A percentile compares a stretch with the other conserved stretches of the same genome.
These are phyloP conservation scores for Penicillium sp. DNA, from an alignment of 2,329 filamentous ascomycete genomes.

Conservation along the genomic window DNA sequence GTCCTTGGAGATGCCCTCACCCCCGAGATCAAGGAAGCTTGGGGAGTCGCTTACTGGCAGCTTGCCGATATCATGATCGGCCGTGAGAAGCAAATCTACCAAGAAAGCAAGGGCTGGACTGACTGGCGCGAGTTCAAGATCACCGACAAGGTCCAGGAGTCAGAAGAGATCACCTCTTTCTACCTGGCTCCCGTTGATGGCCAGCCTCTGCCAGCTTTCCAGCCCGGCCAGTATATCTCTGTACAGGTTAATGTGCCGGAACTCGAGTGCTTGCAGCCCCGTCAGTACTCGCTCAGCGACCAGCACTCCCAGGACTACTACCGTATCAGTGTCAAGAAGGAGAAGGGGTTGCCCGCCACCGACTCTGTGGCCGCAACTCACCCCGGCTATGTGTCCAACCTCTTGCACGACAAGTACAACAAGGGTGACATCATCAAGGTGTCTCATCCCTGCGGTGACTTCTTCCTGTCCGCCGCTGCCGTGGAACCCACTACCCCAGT, in stretches of 20 bases:
- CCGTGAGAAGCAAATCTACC: slow-evolving; percentile 68
- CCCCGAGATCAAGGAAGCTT: slow-evolving; percentile 67
- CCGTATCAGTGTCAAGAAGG: slow-evolving; percentile 74
- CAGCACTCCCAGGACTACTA: slow-evolving; percentile 66
- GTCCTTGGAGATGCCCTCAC: slow-evolving; percentile 73
- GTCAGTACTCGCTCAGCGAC: slow-evolving; percentile 77
- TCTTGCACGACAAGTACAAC: slow-evolving; percentile 67
- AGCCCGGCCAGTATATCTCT: slow-evolving; percentile 75
- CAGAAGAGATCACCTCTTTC: slow-evolving; percentile 72
- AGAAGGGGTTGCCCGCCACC: slow-evolving; percentile 59
- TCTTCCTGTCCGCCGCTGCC: slow-evolving; percentile 53
- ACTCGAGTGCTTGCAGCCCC: slow-evolving; percentile 67
- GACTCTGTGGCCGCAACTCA: slow-evolving; percentile 57
- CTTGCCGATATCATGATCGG: slow-evolving; percentile 75
- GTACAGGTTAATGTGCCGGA: slow-evolving; percentile 64
- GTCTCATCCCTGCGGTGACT: slow-evolving; percentile 70
- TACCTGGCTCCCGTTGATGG: slow-evolving; percentile 70
- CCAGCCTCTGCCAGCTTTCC: slow-evolving; percentile 65
- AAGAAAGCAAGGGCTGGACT: slow-evolving; percentile 66
- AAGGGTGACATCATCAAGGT: slow-evolving; percentile 69
- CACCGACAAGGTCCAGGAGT: slow-evolving; percentile 68
- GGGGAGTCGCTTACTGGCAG: slow-evolving; percentile 74
- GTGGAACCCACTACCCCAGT: slow-evolving; percentile 54
- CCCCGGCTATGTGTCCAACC: slow-evolving; percentile 72
- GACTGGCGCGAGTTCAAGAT: slow-evolving; percentile 73